phyloP scores from a whole-genome alignment of 208 protist species.

The Wallacemonas sp. region DNA sequence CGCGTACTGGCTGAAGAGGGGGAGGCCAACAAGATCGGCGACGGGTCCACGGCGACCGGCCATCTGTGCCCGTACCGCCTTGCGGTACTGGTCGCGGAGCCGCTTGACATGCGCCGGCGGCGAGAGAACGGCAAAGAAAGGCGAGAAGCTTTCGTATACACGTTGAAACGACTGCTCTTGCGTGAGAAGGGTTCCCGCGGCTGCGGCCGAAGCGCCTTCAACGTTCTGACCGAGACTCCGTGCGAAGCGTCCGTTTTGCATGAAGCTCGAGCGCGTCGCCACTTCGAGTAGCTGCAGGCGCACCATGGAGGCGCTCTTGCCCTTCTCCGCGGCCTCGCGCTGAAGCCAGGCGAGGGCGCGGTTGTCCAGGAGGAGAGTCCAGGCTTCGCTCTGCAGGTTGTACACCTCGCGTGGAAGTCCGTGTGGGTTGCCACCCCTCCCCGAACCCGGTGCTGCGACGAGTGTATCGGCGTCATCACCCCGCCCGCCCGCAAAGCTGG shows the following conservation, averaged over 20 bases:
- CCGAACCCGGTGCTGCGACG: neutral
- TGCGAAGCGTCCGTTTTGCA: neutral
- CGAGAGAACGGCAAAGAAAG: conserved; percentile 82
- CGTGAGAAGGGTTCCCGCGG: conserved; percentile 3
- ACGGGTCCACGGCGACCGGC: conserved; percentile 9
- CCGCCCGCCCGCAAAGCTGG: neutral
- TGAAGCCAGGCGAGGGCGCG: conserved; percentile 83
- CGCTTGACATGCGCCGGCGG: conserved; percentile 41
- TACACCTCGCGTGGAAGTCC: conserved; percentile 36
- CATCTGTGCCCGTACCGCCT: conserved; percentile 29
- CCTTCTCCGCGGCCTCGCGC: conserved; percentile 62
- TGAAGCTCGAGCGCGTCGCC: conserved; percentile 12
- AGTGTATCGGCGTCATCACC: neutral
- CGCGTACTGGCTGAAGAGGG: conserved; percentile 79
- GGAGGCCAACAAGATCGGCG: conserved; percentile 61
- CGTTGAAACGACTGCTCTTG: conserved; percentile 47
- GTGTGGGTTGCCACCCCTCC: conserved; percentile 28
- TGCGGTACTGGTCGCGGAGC: conserved; percentile 28
- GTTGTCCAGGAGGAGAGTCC: conserved; percentile 86
- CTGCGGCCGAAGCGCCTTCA: neutral
- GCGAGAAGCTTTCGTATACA: conserved; percentile 72
- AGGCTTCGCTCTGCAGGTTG: conserved; percentile 70
- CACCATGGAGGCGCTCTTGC: conserved; percentile 57
- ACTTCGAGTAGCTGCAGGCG: conserved; percentile 73
- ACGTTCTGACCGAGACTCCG: neutral